Percentiles rank a stretch among this genome's conserved stretches.
Evolutionary conservation across 768 basidiomycete species (phyloP).

Genomic region (Pholiota molesta): DNA sequence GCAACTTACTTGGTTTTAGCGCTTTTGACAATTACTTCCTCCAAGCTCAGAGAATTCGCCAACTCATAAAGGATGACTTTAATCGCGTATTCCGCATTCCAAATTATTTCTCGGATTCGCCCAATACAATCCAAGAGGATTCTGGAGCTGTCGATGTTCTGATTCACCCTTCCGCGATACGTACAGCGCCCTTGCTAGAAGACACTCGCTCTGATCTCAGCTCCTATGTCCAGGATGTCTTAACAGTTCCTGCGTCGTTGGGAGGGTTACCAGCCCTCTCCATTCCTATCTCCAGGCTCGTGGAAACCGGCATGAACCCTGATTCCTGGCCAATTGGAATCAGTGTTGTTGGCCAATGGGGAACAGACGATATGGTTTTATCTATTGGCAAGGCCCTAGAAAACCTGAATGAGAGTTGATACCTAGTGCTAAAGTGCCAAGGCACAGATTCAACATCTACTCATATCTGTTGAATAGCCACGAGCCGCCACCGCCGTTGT

Average conservation of each 20-base stretch:
- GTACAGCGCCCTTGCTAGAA: conserved; percentile 71
- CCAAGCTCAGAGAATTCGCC: conserved; percentile 84
- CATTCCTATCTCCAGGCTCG: conserved; percentile 49
- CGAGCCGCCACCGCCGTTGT: not conserved
- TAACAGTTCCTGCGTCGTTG: conserved; percentile 91
- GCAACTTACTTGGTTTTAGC: conserved; percentile 38
- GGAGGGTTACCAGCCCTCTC: conserved; percentile 86
- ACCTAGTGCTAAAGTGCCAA: not conserved
- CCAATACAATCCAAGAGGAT: not conserved
- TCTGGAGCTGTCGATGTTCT: conserved; percentile 70
- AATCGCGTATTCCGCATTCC: conserved; percentile 63
- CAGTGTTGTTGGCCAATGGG: conserved; percentile 89
- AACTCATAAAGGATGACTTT: conserved; percentile 74
- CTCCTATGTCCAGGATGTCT: conserved; percentile 86
- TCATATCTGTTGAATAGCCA: not conserved
- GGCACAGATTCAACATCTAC: not conserved
- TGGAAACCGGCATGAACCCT: too few relatives aligned
- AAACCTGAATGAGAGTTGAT: conserved; percentile 13
- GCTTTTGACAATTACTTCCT: conserved; percentile 98
- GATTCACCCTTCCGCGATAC: conserved; percentile 85
- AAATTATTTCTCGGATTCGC: conserved; percentile 44
- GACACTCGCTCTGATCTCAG: conserved; percentile 35
- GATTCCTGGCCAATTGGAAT: conserved; percentile 81
- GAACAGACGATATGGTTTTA: conserved; percentile 64
- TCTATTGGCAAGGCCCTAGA: conserved; percentile 44